Evolutionary conservation across 805 yeast genomes (phyloP).

Genomic region (Suhomyces emberorum): DNA sequence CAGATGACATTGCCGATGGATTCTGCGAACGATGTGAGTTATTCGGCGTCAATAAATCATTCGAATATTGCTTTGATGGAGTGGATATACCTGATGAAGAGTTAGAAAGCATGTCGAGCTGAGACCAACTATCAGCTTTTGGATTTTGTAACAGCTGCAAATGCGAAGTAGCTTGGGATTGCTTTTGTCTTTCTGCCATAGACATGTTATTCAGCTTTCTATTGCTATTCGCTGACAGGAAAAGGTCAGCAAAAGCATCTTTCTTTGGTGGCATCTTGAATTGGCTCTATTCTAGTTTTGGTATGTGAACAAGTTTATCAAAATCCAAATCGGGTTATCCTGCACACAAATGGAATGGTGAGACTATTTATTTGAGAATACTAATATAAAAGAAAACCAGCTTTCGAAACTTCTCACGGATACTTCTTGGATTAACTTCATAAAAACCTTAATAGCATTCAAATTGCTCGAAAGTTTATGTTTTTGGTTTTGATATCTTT

Average conservation of each 20-base stretch:
- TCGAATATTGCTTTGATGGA: not conserved
- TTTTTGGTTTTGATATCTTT: too few species aligned
- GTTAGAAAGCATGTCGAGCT: slow-evolving; percentile 4
- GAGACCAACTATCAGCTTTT: slow-evolving; percentile 4
- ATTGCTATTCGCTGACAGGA: slow-evolving; percentile 20
- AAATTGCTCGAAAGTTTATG: too few species aligned
- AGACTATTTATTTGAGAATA: too few species aligned
- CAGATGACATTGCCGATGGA: not conserved
- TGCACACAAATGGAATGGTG: too few species aligned
- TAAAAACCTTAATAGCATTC: too few species aligned
- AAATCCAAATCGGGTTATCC: too few species aligned
- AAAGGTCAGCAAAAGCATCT: slow-evolving; percentile 45
- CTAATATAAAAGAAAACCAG: too few species aligned
- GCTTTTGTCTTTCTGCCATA: slow-evolving; percentile 11
- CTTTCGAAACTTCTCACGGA: too few species aligned
- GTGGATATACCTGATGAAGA: not conserved
- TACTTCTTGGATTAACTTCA: too few species aligned
- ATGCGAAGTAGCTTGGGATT: slow-evolving; percentile 2
- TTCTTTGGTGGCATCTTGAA: slow-evolving; percentile 32
- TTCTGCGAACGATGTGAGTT: not conserved
- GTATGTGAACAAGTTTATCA: too few species aligned
- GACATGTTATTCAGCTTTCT: slow-evolving; percentile 4
- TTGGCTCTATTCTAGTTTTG: too few species aligned
- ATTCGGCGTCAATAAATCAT: not conserved
- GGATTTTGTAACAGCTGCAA: slow-evolving; percentile 2